phyloP scores from a whole-genome alignment of 306 rosid species.

The Castanospermum australe region DNA sequence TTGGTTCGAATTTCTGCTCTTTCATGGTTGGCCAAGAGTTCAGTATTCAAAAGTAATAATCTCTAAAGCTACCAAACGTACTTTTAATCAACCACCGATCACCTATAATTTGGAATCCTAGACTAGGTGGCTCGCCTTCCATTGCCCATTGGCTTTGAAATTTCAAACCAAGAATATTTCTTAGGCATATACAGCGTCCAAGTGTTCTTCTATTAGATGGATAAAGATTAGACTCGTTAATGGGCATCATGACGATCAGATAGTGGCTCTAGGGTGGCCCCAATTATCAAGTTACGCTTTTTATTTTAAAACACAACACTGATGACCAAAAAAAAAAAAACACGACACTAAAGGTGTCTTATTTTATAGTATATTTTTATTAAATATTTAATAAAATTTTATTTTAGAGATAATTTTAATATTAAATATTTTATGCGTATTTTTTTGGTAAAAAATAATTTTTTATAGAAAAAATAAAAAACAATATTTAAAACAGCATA shows the following conservation, averaged over 20 bases:
- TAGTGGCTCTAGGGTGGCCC: conserved; percentile 15
- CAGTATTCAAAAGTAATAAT: conserved; percentile 7
- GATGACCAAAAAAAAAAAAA: no score
- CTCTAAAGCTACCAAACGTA: conserved; percentile 30
- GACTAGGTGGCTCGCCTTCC: conserved; percentile 35
- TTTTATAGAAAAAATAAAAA: no score
- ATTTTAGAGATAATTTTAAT: no score
- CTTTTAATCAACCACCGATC: conserved; percentile 23
- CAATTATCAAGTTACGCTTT: not conserved
- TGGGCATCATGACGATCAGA: conserved; percentile 20
- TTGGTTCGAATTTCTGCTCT: conserved; percentile 24
- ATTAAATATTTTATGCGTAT: no score
- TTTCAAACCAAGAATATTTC: not conserved
- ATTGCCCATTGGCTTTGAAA: conserved; percentile 14
- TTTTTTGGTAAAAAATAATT: no score
- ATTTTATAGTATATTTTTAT: no score
- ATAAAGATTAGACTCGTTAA: conserved; percentile 29
- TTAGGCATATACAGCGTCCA: not conserved
- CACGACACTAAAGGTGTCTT: no score
- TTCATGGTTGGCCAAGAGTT: conserved; percentile 28
- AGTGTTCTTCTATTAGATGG: conserved; percentile 15
- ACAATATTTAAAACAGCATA: no score
- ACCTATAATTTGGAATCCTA: conserved; percentile 2
- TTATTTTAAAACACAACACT: no score
- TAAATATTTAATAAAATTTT: no score